These are phyloP conservation scores for Boletus subluridellus DNA, from an alignment of 1,284 basidiomycete species.

Conservation along the genomic window DNA sequence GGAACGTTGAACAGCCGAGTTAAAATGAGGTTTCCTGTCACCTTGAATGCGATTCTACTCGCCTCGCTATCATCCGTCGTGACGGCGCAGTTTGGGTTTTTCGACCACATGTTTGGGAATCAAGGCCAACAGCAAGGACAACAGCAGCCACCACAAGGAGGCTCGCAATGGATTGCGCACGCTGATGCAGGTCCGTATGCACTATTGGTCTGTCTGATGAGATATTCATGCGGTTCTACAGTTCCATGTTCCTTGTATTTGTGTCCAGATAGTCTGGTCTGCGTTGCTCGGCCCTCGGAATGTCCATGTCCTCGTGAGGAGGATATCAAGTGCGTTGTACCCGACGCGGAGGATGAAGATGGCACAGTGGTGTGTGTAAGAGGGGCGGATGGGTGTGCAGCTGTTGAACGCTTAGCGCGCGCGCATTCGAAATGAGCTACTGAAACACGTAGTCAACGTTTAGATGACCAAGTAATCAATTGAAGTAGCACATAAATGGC, in stretches of 20 bases:
- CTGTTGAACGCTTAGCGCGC: conserved; percentile 46
- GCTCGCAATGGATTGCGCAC: conserved; percentile 34
- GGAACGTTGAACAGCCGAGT: neutral
- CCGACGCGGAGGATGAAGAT: conserved; percentile 43
- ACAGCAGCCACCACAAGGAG: conserved; percentile 20
- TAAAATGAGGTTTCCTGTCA: conserved; percentile 19
- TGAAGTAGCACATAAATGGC: neutral
- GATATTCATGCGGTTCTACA: conserved; percentile 25
- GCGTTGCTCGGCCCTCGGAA: conserved; percentile 49
- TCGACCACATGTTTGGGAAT: conserved; percentile 38
- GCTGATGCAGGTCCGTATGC: conserved; percentile 31
- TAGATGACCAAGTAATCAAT: neutral
- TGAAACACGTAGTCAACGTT: neutral
- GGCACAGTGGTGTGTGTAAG: conserved; percentile 55
- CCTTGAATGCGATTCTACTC: conserved; percentile 12
- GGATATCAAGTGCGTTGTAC: conserved; percentile 58
- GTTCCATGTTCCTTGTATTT: conserved; percentile 59
- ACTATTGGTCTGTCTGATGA: neutral
- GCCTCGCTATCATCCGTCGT: conserved; percentile 24
- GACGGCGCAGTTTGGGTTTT: conserved; percentile 37
- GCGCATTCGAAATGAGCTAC: conserved; percentile 16
- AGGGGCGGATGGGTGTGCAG: conserved; percentile 49
- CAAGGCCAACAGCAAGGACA: conserved; percentile 34
- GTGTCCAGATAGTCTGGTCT: conserved; percentile 59
- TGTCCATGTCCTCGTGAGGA: conserved; percentile 61